Evolutionary conservation across 208 protist species (phyloP).

Genomic region (Trypanosoma theileri): DNA sequence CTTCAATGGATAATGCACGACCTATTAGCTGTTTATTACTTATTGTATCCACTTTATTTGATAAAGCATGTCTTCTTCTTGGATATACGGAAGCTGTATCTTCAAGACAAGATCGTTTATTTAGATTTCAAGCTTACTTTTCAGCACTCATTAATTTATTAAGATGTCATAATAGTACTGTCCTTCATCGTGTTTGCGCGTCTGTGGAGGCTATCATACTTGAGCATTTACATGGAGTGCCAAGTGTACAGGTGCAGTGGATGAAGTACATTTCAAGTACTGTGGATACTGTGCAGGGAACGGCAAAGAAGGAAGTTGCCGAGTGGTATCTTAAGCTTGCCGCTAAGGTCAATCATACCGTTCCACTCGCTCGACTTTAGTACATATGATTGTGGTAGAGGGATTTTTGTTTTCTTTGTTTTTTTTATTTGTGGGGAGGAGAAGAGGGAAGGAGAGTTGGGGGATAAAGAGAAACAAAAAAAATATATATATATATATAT

Average conservation of each 20-base stretch:
- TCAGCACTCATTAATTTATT: constrained; percentile 75
- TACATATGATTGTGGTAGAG: no score
- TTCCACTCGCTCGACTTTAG: constrained; percentile 20
- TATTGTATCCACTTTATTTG: constrained; percentile 75
- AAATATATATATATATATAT: no score
- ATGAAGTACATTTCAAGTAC: constrained; percentile 64
- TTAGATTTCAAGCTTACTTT: constrained; percentile 76
- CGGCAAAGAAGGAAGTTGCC: constrained; percentile 65
- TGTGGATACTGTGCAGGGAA: constrained; percentile 57
- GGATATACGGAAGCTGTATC: constrained; percentile 26
- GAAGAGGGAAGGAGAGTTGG: constrained; percentile 2
- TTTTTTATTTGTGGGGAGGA: no score
- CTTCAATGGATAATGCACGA: constrained; percentile 42
- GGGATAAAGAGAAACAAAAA: background rate
- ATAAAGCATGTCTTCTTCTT: constrained; percentile 68
- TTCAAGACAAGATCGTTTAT: constrained; percentile 29
- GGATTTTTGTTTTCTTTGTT: no score
- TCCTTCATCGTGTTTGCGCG: constrained; percentile 79
- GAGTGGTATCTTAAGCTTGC: constrained; percentile 77
- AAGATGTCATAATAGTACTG: constrained; percentile 55
- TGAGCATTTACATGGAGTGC: constrained; percentile 65
- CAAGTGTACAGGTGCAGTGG: constrained; percentile 50
- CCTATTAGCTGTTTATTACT: constrained; percentile 70
- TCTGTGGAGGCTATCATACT: constrained; percentile 78
- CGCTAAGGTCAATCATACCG: constrained; percentile 25